Conservation (phyloP, 257 asterid genomes). For the Striga asiatica region DNA sequence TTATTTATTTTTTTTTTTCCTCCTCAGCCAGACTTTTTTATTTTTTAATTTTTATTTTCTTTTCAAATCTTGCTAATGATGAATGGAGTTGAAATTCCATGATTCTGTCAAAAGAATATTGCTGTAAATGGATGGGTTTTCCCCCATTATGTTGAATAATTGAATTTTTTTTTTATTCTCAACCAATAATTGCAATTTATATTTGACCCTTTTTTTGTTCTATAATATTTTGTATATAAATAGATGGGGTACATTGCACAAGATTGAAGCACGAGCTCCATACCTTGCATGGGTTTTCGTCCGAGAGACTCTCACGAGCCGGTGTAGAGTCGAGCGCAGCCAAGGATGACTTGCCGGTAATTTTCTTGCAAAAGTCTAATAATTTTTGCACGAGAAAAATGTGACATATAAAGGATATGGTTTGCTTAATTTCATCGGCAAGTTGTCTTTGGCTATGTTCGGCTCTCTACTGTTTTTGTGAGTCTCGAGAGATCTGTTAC, state of each 20-base stretch:
- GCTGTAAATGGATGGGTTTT: conserved; percentile 1
- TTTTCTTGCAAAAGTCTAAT: background rate
- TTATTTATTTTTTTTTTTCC: background rate
- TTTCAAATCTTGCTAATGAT: background rate
- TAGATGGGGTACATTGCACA: background rate
- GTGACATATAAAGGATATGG: background rate
- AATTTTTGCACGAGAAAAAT: background rate
- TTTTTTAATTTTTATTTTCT: background rate
- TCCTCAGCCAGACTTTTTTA: background rate
- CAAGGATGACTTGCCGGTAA: conserved; percentile 37
- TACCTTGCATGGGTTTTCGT: background rate
- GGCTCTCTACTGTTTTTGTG: conserved; percentile 25
- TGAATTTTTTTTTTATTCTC: too few species aligned
- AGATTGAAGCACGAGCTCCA: background rate
- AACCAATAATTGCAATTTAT: conserved; percentile 16
- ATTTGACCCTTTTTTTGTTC: background rate
- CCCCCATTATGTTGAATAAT: background rate
- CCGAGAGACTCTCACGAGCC: conserved; percentile 16
- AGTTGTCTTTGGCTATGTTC: conserved; percentile 37
- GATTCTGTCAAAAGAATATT: conserved; percentile 13
- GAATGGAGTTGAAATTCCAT: background rate
- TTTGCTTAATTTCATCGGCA: conserved; percentile 19
- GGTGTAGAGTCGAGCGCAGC: conserved; percentile 26
- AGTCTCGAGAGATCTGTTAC: conserved; percentile 17
- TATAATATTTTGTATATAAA: background rate